phyloP scores from a whole-genome alignment of 331 rosid genomes.

The Quercus lobata region DNA sequence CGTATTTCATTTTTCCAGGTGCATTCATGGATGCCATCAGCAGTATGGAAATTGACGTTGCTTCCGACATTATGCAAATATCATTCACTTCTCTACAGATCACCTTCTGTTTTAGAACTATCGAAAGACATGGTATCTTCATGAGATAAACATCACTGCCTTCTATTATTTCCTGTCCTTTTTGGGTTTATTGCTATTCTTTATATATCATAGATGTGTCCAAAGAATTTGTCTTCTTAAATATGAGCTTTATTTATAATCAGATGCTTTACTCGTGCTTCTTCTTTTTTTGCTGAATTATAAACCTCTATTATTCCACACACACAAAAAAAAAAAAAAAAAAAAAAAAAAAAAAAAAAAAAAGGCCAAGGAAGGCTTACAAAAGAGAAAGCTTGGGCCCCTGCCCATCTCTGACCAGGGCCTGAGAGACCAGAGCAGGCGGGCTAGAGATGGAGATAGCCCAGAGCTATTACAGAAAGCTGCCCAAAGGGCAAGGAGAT shows the following conservation, averaged over 20 bases:
- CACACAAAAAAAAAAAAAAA: too few species aligned
- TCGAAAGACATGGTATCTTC: conserved; percentile 75
- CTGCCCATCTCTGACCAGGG: too few species aligned
- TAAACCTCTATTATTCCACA: too few species aligned
- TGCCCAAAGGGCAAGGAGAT: too few species aligned
- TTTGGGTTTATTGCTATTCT: conserved; percentile 11
- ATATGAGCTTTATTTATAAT: neutral
- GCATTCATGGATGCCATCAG: conserved; percentile 88
- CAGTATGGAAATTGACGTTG: conserved; percentile 72
- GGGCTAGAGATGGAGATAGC: too few species aligned
- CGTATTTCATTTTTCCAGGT: conserved; percentile 33
- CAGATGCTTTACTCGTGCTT: neutral
- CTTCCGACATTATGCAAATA: conserved; percentile 90
- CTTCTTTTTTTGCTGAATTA: neutral
- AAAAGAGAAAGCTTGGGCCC: too few species aligned
- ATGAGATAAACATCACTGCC: neutral
- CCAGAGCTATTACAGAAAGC: too few species aligned
- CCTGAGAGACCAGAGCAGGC: too few species aligned
- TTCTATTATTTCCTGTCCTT: conserved; percentile 9
- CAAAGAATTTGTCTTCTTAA: conserved; percentile 6
- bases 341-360: too few species aligned
- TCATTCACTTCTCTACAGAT: conserved; percentile 54
- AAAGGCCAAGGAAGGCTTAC: too few species aligned
- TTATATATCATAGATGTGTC: neutral
- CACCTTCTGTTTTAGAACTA: conserved; percentile 47